Percentiles rank a stretch among this genome's conserved stretches.
These are phyloP conservation scores for Xylariales sp. DNA, from an alignment of 2,329 filamentous ascomycete species.

Conservation along the genomic window DNA sequence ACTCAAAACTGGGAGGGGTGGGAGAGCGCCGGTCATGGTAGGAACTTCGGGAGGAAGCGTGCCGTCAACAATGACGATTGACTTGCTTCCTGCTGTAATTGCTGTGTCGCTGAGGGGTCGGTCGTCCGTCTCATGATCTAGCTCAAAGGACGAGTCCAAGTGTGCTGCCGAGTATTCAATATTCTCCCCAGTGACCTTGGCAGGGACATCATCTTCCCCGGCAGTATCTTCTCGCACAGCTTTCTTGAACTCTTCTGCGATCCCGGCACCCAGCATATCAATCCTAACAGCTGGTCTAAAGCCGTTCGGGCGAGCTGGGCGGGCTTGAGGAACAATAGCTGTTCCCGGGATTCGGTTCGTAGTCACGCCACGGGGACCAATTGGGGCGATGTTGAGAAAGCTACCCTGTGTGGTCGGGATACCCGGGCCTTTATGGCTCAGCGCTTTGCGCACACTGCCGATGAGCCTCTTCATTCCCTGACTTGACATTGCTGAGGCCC, in stretches of 20 bases:
- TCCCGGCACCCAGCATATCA: conserved; percentile 75
- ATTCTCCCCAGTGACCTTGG: conserved; percentile 24
- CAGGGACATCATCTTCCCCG: conserved; percentile 17
- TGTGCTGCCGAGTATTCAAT: conserved; percentile 39
- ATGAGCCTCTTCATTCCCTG: conserved; percentile 83
- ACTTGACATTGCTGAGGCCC: conserved; percentile 55
- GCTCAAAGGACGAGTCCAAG: conserved; percentile 38
- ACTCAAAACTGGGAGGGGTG: conserved; percentile 36
- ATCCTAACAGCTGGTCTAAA: conserved; percentile 59
- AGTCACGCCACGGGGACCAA: conserved; percentile 48
- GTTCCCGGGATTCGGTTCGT: conserved; percentile 56
- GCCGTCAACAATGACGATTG: conserved; percentile 81
- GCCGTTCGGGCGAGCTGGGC: conserved; percentile 35
- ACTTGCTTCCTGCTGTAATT: conserved; percentile 79
- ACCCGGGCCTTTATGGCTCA: conserved; percentile 58
- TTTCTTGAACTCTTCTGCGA: conserved; percentile 73
- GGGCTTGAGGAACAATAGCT: conserved; percentile 54
- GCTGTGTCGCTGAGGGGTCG: conserved; percentile 49
- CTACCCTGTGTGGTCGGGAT: conserved; percentile 40
- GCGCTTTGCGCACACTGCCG: conserved; percentile 75
- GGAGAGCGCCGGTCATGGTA: conserved; percentile 46
- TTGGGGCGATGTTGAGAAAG: conserved; percentile 43
- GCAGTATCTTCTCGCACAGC: conserved; percentile 63
- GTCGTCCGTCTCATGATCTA: conserved; percentile 25
- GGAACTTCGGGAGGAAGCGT: conserved; percentile 48